A percentile compares a stretch with the other conserved stretches of the same genome.
Evolutionary conservation across 1,139 yeast genomes (phyloP).

Genomic region (Hyphopichia burtonii): DNA sequence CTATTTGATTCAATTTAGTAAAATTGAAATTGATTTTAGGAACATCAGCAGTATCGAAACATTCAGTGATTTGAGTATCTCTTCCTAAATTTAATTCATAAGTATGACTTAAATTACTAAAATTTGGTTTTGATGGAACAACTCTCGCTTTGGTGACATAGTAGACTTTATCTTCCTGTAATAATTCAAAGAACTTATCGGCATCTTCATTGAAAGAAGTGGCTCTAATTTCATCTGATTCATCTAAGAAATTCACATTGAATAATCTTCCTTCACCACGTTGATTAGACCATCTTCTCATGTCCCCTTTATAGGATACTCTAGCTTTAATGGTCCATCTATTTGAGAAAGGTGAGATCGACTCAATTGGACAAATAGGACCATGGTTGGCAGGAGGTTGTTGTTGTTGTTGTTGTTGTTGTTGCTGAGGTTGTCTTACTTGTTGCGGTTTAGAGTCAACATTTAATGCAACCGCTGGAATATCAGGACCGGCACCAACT

Average conservation of each 20-base stretch:
- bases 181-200: conserved; percentile 66
- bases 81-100: conserved; percentile 83
- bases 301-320: conserved; percentile 82
- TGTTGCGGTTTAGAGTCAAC: conserved; percentile 4
- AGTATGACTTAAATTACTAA: conserved; percentile 80
- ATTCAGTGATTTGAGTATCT: conserved; percentile 73
- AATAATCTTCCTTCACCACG: conserved; percentile 90
- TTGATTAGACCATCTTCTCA: conserved; percentile 84
- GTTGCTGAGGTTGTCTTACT: conserved; percentile 2
- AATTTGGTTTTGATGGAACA: conserved; percentile 81
- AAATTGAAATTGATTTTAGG: conserved; percentile 82
- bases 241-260: conserved; percentile 85
- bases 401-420: conserved; percentile 9
- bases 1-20: conserved; percentile 65
- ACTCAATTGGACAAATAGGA: conserved; percentile 72
- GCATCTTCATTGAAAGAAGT: conserved; percentile 92
- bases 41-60: conserved; percentile 62
- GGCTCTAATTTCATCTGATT: conserved; percentile 94
- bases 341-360: conserved; percentile 86
- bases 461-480: not conserved
- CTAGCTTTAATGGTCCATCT: conserved; percentile 93
- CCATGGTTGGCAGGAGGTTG: conserved; percentile 19
- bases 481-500: conserved; percentile 11
- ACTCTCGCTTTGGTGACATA: conserved; percentile 81
- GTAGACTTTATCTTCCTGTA: conserved; percentile 90